A percentile compares a stretch with the other conserved stretches of the same genome.
phyloP scores from a whole-genome alignment of 176 grass and related monocot genomes.

The Guadua angustifolia region DNA sequence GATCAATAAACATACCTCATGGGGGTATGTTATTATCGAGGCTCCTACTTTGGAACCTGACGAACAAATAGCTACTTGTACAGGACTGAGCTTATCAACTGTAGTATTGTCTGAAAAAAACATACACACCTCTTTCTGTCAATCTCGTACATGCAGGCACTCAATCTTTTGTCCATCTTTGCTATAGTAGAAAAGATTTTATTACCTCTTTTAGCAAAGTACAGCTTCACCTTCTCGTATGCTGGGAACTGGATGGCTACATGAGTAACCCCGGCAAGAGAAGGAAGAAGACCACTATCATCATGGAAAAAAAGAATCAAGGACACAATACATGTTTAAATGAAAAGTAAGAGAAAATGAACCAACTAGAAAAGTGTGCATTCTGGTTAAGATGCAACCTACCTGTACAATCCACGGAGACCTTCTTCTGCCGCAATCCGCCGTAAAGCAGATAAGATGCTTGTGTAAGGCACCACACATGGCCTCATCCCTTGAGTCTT shows the following conservation, averaged over 20 bases:
- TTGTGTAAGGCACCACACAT: conserved; percentile 58
- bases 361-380: neutral
- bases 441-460: conserved; percentile 69
- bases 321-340: conserved; percentile 27
- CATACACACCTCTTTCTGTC: neutral
- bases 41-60: conserved; percentile 83
- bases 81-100: conserved; percentile 71
- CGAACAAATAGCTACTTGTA: conserved; percentile 68
- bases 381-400: conserved; percentile 31
- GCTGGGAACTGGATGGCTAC: conserved; percentile 82
- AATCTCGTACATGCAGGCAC: conserved; percentile 6
- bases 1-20: conserved; percentile 70
- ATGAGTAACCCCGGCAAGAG: conserved; percentile 84
- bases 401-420: conserved; percentile 81
- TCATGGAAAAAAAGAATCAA: conserved; percentile 45
- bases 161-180: conserved; percentile 4
- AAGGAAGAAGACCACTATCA: conserved; percentile 80
- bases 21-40: conserved; percentile 84
- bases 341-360: conserved; percentile 18
- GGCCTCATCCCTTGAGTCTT: conserved; percentile 77
- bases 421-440: conserved; percentile 73
- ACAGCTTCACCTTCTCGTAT: conserved; percentile 77
- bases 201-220: conserved; percentile 73
- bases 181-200: neutral
- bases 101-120: conserved; percentile 69